Percentiles rank a stretch among this genome's conserved stretches.
Conservation (phyloP, 352 stramenopile species). For the Pythium vanterpoolii region DNA sequence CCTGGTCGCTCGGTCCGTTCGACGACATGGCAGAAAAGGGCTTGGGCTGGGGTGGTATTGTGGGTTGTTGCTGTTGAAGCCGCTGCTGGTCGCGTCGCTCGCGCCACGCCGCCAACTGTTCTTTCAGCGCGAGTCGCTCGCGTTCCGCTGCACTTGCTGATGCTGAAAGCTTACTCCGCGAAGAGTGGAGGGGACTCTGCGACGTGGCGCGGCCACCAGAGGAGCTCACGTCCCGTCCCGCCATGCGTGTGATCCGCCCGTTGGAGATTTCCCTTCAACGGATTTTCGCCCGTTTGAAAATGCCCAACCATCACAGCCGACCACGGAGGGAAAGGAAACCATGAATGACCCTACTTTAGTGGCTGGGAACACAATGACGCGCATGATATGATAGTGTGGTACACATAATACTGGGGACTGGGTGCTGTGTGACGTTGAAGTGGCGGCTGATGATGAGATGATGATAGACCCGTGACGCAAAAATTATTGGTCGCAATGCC, state of each 20-base stretch:
- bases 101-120: slow-evolving; percentile 13
- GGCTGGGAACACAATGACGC: background rate
- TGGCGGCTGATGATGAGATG: background rate
- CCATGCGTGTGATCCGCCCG: background rate
- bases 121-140: slow-evolving; percentile 1
- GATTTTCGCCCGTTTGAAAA: slow-evolving; percentile 8
- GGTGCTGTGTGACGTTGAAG: background rate
- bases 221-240: slow-evolving; percentile 9
- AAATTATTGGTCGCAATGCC: background rate
- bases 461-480: too few relatives aligned
- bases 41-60: background rate
- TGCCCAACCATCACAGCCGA: too few relatives aligned
- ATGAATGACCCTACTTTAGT: background rate
- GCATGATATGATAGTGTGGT: background rate
- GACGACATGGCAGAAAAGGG: slow-evolving; percentile 4
- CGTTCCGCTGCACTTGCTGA: background rate
- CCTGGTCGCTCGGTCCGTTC: slow-evolving; percentile 8
- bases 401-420: background rate
- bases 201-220: slow-evolving; percentile 8
- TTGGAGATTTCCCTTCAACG: background rate
- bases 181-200: slow-evolving; percentile 5
- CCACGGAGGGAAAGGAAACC: slow-evolving; percentile 1
- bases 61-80: background rate
- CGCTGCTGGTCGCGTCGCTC: slow-evolving; percentile 1
- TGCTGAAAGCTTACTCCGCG: background rate